Conservation (phyloP, 345 rosid genomes). For the Murraya paniculata region DNA sequence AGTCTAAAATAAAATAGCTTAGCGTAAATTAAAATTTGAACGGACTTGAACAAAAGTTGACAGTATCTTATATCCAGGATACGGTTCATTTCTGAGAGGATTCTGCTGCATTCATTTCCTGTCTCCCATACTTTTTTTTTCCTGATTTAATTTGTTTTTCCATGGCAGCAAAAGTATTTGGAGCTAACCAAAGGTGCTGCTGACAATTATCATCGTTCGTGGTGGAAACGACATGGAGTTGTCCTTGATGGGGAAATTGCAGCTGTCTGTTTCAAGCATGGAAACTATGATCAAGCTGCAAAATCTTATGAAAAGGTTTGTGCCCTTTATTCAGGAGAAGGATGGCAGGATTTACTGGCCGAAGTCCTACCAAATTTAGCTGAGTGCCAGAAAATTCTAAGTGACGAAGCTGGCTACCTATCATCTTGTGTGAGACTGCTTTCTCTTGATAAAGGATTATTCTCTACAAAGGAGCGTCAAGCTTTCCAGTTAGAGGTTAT, state of each 20-base stretch:
- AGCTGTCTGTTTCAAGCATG: conserved; percentile 84
- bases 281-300: conserved; percentile 91
- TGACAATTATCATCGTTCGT: conserved; percentile 85
- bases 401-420: conserved; percentile 93
- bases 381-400: conserved; percentile 88
- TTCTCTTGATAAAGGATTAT: conserved; percentile 81
- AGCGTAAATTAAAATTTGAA: neutral
- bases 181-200: conserved; percentile 96
- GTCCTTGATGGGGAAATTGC: conserved; percentile 98
- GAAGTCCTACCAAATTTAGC: conserved; percentile 93
- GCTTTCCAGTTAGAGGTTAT: conserved; percentile 92
- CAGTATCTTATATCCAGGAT: neutral
- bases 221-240: conserved; percentile 99
- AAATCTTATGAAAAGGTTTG: conserved; percentile 97
- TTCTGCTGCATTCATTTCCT: neutral
- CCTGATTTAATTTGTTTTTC: conserved; percentile 18
- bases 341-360: conserved; percentile 97
- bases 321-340: conserved; percentile 93
- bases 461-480: conserved; percentile 79
- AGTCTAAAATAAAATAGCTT: neutral
- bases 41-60: neutral
- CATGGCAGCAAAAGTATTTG: conserved; percentile 81
- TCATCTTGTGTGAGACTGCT: conserved; percentile 90
- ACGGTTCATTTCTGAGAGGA: neutral
- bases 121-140: neutral